These are phyloP conservation scores for Aspergillus candidus DNA, from an alignment of 2,329 filamentous ascomycete species.

Conservation along the genomic window DNA sequence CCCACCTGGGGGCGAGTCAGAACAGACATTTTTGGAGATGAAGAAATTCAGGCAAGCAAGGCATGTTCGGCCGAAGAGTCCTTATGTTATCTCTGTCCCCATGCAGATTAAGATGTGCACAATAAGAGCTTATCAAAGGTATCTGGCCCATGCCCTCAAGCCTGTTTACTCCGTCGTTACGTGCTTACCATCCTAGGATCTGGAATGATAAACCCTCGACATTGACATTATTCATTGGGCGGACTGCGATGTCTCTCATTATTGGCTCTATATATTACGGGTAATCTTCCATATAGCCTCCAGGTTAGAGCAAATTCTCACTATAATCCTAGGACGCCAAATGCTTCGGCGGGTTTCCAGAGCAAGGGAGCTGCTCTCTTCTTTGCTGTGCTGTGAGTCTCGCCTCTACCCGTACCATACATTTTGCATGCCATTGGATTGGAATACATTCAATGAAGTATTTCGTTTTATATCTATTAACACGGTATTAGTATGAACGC, in stretches of 20 bases:
- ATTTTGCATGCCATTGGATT: slow-evolving; percentile 46
- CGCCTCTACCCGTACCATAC: no score
- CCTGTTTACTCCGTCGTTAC: not conserved
- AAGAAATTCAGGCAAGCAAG: slow-evolving; percentile 32
- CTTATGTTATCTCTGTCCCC: slow-evolving; percentile 69
- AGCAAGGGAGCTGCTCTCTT: slow-evolving; percentile 73
- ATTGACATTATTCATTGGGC: slow-evolving; percentile 59
- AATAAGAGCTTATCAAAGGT: slow-evolving; percentile 69
- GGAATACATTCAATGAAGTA: slow-evolving; percentile 27
- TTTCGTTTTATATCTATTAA: no score
- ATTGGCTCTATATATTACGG: slow-evolving; percentile 53
- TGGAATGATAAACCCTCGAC: slow-evolving; percentile 70
- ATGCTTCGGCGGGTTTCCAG: slow-evolving; percentile 67
- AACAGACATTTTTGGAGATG: slow-evolving; percentile 26
- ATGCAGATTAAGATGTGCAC: slow-evolving; percentile 79
- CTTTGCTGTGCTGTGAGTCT: slow-evolving; percentile 76
- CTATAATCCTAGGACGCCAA: slow-evolving; percentile 58
- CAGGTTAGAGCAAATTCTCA: slow-evolving; percentile 1
- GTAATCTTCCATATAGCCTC: slow-evolving; percentile 6
- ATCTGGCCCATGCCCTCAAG: not conserved
- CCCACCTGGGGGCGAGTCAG: slow-evolving; percentile 27
- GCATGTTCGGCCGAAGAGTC: slow-evolving; percentile 39
- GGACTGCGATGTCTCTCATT: slow-evolving; percentile 69
- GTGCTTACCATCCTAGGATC: slow-evolving; percentile 43
- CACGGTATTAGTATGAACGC: slow-evolving; percentile 40